Conservation (phyloP, 345 rosid genomes). For the Eucalyptus dawsonii region DNA sequence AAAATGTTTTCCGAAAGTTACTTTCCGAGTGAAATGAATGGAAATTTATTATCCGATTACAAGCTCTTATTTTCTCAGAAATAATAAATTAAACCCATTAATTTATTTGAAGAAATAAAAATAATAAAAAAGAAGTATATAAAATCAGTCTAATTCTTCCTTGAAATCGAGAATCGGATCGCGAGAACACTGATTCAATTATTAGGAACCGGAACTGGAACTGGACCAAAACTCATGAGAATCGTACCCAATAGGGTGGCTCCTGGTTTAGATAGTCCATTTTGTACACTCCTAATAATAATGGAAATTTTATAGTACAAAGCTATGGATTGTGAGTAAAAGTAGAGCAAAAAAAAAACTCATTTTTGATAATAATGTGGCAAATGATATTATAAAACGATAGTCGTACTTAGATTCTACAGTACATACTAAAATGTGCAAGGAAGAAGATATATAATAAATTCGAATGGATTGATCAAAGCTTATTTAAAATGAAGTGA, state of each 20-base stretch:
- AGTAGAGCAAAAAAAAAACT: background rate
- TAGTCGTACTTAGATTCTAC: background rate
- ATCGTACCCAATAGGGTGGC: accelerated
- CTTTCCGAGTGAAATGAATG: accelerated
- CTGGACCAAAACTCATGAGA: accelerated
- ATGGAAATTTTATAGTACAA: too few relatives aligned
- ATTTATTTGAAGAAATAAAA: too few relatives aligned
- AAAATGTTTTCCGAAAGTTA: too few relatives aligned
- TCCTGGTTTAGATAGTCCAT: too few relatives aligned
- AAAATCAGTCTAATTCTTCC: accelerated
- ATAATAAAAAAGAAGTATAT: too few relatives aligned
- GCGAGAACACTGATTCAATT: accelerated
- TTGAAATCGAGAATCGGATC: accelerated
- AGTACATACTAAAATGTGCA: background rate
- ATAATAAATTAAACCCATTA: too few relatives aligned
- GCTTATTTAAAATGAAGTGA: background rate
- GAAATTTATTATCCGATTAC: too few relatives aligned
- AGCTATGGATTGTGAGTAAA: background rate
- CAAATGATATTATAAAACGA: background rate
- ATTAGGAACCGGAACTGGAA: too few relatives aligned
- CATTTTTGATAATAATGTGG: background rate
- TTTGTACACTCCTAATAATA: too few relatives aligned
- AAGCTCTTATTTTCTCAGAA: too few relatives aligned
- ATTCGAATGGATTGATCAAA: background rate
- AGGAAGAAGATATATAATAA: background rate